Conservation (phyloP, 2,329 filamentous ascomycete species). For the Thelonectria discophora region DNA sequence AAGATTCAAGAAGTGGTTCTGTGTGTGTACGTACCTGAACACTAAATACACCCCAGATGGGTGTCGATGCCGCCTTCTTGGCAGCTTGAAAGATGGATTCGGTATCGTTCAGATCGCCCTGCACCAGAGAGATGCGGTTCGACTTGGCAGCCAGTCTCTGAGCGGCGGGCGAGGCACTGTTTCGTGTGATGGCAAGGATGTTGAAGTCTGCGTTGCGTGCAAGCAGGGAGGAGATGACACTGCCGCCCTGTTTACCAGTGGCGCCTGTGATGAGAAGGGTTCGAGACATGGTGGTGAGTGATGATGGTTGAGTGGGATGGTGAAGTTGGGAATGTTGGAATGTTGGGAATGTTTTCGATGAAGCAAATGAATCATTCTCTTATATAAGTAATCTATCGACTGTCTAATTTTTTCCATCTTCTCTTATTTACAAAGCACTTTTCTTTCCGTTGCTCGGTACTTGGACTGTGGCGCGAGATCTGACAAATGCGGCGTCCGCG, state of each 20-base stretch:
- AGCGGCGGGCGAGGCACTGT: slow-evolving; percentile 59
- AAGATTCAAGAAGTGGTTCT: neutral
- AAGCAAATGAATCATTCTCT: neutral
- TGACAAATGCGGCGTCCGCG: neutral
- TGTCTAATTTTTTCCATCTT: neutral
- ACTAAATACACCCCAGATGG: slow-evolving; percentile 68
- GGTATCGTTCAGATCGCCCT: slow-evolving; percentile 65
- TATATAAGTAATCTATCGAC: neutral
- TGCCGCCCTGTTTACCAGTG: slow-evolving; percentile 51
- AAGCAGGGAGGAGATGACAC: slow-evolving; percentile 45
- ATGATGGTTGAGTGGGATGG: neutral
- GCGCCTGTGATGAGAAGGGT: slow-evolving; percentile 48
- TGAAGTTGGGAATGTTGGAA: neutral
- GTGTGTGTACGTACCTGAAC: slow-evolving; percentile 57
- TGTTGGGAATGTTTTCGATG: neutral
- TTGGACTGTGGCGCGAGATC: neutral
- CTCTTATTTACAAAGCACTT: neutral
- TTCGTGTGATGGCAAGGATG: slow-evolving; percentile 69
- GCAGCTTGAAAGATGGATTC: slow-evolving; percentile 59
- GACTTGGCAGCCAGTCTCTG: slow-evolving; percentile 57
- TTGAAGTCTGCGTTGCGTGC: slow-evolving; percentile 48
- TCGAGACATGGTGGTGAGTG: slow-evolving; percentile 33
- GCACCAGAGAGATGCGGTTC: slow-evolving; percentile 61
- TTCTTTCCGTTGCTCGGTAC: neutral
- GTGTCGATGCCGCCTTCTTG: slow-evolving; percentile 30